Conservation (phyloP, 805 yeast genomes). For the Saturnispora mendoncae region DNA sequence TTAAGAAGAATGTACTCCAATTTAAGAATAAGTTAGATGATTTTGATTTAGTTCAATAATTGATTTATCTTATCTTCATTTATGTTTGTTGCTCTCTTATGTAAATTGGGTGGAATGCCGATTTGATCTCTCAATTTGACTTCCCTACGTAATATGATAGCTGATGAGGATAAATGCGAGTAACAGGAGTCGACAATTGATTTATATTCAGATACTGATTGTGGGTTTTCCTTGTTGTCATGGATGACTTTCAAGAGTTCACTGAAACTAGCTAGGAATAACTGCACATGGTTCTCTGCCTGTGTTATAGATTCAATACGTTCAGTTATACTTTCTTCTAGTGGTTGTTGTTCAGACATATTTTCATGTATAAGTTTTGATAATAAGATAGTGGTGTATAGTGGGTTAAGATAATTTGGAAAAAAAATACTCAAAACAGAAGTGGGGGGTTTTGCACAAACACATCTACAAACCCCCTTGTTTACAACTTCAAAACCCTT, state of each 20-base stretch:
- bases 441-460: too few species aligned
- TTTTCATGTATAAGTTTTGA: too few species aligned
- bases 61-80: slow-evolving; percentile 46
- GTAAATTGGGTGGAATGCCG: slow-evolving; percentile 58
- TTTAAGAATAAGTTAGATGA: slow-evolving; percentile 71
- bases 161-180: slow-evolving; percentile 45
- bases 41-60: slow-evolving; percentile 40
- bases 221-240: slow-evolving; percentile 20
- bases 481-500: too few species aligned
- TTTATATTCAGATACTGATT: slow-evolving; percentile 33
- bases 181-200: slow-evolving; percentile 41
- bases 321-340: not conserved
- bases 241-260: slow-evolving; percentile 35
- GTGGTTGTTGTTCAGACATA: not conserved
- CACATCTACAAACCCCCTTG: too few species aligned
- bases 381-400: too few species aligned
- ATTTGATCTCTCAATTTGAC: slow-evolving; percentile 52
- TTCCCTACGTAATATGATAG: slow-evolving; percentile 56
- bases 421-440: too few species aligned
- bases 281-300: slow-evolving; percentile 43
- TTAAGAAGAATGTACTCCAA: slow-evolving; percentile 78
- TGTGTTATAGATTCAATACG: slow-evolving; percentile 32
- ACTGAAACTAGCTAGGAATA: slow-evolving; percentile 42
- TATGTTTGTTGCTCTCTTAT: slow-evolving; percentile 61
- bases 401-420: too few species aligned